A percentile compares a stretch with the other conserved stretches of the same genome.
These are phyloP conservation scores for Protea cynaroides DNA, from an alignment of 164 flowering plant genomes.

Conservation along the genomic window DNA sequence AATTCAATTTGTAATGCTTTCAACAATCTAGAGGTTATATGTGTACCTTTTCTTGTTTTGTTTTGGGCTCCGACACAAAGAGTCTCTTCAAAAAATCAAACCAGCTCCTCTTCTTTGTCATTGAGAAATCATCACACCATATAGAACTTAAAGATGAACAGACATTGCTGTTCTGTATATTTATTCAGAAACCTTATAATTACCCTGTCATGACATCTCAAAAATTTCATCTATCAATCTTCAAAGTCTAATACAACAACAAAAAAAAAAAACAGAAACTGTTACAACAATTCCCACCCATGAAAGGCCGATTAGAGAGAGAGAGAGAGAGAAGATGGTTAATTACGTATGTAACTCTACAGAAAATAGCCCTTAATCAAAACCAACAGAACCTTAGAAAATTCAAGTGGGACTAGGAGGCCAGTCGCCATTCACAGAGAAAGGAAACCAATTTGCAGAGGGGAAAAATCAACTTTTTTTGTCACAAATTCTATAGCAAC, in stretches of 20 bases:
- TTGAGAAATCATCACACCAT: conserved; percentile 20
- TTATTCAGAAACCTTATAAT: neutral
- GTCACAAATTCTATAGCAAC: neutral
- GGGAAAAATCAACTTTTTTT: neutral
- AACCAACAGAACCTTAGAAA: neutral
- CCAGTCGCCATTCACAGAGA: neutral
- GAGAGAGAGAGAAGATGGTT: neutral
- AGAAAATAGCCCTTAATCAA: too few relatives aligned
- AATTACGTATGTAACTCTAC: too few relatives aligned
- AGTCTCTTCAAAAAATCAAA: conserved; percentile 44
- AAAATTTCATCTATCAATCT: neutral
- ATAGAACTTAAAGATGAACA: neutral
- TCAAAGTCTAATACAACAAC: neutral
- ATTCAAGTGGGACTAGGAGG: neutral
- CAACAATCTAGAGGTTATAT: too few relatives aligned
- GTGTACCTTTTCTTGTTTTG: conserved; percentile 41
- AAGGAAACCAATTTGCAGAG: neutral
- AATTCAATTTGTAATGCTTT: too few relatives aligned
- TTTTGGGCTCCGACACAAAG: conserved; percentile 35
- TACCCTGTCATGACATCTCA: neutral
- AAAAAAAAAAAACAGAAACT: too few relatives aligned
- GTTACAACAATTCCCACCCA: too few relatives aligned
- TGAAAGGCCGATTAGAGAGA: too few relatives aligned
- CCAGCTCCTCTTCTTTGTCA: conserved; percentile 64
- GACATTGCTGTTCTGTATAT: neutral